phyloP scores from a whole-genome alignment of 164 flowering plant genomes.

The Brasenia schreberi region DNA sequence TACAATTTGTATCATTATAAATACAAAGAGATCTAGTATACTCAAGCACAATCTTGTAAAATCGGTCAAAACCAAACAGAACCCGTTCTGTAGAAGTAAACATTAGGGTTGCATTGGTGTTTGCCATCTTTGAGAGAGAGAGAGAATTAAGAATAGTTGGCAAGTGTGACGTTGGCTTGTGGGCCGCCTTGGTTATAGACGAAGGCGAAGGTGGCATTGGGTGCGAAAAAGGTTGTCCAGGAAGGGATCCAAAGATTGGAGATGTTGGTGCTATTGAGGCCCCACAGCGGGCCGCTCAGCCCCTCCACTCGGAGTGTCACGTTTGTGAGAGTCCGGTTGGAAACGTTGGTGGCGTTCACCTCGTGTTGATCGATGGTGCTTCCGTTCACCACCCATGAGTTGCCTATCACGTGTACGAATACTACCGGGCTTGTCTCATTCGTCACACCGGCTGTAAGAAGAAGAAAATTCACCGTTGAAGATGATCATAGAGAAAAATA shows the following conservation, averaged over 20 bases:
- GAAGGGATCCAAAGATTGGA: no score
- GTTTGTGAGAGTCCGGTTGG: conserved; percentile 39
- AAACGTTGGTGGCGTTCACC: conserved; percentile 56
- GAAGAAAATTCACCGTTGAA: no score
- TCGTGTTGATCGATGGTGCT: conserved; percentile 47
- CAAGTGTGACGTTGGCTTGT: conserved; percentile 55
- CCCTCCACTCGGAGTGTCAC: conserved; percentile 39
- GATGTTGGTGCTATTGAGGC: conserved; percentile 27
- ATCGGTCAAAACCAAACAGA: no score
- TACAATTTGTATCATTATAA: no score
- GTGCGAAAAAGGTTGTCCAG: no score
- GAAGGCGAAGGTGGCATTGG: conserved; percentile 19
- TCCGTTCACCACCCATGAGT: conserved; percentile 32
- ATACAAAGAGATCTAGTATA: no score
- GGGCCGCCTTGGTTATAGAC: conserved; percentile 81
- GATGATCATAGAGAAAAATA: no score
- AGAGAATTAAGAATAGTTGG: conserved; percentile 23
- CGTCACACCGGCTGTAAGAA: no score
- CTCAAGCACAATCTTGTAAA: no score
- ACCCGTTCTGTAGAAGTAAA: no score
- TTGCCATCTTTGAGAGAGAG: no score
- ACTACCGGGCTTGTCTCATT: conserved; percentile 23
- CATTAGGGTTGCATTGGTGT: no score
- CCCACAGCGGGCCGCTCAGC: conserved; percentile 64
- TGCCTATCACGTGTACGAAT: conserved; percentile 53